Evolutionary conservation across 257 asterid species (phyloP).

Genomic region (Nicotiana otophora): DNA sequence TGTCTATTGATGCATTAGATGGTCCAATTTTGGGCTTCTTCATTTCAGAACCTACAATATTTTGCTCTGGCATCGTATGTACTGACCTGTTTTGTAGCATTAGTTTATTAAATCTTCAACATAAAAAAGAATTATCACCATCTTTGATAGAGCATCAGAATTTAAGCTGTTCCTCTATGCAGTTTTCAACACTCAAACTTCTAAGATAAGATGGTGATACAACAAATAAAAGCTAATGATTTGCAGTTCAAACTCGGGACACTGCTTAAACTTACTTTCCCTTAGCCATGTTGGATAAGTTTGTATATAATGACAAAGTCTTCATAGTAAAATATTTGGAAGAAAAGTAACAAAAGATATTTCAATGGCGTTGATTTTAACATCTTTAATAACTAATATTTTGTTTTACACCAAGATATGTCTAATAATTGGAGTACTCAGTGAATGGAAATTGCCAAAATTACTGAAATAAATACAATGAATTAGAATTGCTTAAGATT

Average conservation of each 20-base stretch:
- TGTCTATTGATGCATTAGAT: slow-evolving; percentile 12
- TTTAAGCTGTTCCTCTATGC: neutral
- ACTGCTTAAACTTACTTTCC: neutral
- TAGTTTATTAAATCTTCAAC: neutral
- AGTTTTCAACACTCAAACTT: neutral
- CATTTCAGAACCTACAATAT: slow-evolving; percentile 16
- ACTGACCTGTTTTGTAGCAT: slow-evolving; percentile 26
- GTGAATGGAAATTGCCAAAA: neutral
- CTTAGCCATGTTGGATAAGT: neutral
- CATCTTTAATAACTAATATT: neutral
- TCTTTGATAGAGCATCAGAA: neutral
- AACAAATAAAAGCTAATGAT: neutral
- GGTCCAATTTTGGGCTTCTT: slow-evolving; percentile 6
- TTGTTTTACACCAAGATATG: neutral
- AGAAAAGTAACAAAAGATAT: neutral
- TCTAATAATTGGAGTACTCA: neutral
- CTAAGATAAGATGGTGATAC: neutral
- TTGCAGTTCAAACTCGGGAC: neutral
- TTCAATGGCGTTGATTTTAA: neutral
- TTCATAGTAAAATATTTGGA: neutral
- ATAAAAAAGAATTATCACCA: neutral
- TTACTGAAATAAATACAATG: neutral
- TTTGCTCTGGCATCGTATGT: slow-evolving; percentile 26
- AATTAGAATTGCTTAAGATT: neutral
- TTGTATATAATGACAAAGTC: neutral